These are phyloP conservation scores for Hypoxylon lenormandii DNA, from an alignment of 495 filamentous ascomycete genomes.

Conservation along the genomic window DNA sequence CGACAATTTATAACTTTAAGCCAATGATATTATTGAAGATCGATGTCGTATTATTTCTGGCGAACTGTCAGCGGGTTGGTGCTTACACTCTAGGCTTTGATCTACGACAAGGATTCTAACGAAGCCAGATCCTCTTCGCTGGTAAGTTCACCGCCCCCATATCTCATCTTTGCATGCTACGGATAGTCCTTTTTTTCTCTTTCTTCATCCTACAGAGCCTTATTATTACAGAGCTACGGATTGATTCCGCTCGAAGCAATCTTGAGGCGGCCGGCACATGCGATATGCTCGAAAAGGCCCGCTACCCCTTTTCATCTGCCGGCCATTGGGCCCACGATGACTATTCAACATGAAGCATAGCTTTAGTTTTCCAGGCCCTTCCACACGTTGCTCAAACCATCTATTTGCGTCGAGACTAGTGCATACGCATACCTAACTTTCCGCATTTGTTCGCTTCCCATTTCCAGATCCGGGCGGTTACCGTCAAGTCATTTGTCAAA, in stretches of 20 bases:
- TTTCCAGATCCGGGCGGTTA: conserved; percentile 47
- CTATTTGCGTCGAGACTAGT: conserved; percentile 39
- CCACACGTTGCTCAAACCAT: conserved; percentile 40
- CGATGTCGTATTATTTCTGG: conserved; percentile 24
- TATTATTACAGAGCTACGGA: not conserved
- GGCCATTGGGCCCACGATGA: conserved; percentile 14
- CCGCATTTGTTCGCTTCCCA: conserved; percentile 51
- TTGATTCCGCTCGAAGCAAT: not conserved
- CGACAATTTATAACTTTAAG: conserved; percentile 21
- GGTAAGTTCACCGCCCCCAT: conserved; percentile 15
- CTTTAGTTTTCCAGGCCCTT: conserved; percentile 12
- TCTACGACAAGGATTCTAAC: conserved; percentile 41
- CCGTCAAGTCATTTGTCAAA: conserved; percentile 42
- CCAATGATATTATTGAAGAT: conserved; percentile 30
- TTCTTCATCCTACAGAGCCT: conserved; percentile 8
- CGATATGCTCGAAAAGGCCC: conserved; percentile 18
- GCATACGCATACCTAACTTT: conserved; percentile 31
- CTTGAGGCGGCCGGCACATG: conserved; percentile 9
- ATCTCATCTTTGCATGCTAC: conserved; percentile 3
- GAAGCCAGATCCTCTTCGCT: conserved; percentile 21
- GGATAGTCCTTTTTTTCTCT: not conserved
- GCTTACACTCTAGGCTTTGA: conserved; percentile 35
- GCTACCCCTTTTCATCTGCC: conserved; percentile 33
- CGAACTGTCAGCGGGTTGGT: conserved; percentile 48
- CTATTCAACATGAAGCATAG: conserved; percentile 40